These are phyloP conservation scores for Phyllachora maydis DNA, from an alignment of 2,329 filamentous ascomycete species.

Conservation along the genomic window DNA sequence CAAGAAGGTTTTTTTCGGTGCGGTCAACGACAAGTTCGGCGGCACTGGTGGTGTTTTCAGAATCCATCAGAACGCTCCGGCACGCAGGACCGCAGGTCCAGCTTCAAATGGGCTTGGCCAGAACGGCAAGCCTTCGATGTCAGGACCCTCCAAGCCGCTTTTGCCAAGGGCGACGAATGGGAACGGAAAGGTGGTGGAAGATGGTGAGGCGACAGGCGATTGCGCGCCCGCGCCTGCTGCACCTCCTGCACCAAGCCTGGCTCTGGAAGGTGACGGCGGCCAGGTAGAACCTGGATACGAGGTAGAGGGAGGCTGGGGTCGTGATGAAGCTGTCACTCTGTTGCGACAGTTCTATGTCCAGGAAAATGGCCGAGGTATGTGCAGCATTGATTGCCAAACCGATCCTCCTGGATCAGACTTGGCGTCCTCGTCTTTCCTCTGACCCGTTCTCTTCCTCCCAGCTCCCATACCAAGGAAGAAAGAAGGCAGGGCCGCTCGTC, in stretches of 20 bases:
- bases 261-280: constrained; percentile 28
- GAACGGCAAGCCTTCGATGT: too few relatives aligned
- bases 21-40: constrained; percentile 90
- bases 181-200: too few relatives aligned
- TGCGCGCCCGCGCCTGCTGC: too few relatives aligned
- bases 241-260: too few relatives aligned
- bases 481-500: constrained; percentile 29
- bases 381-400: background rate
- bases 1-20: constrained; percentile 82
- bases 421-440: background rate
- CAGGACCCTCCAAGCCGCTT: too few relatives aligned
- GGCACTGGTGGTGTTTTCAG: constrained; percentile 87
- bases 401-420: background rate
- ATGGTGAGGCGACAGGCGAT: too few relatives aligned
- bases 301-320: constrained; percentile 70
- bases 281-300: constrained; percentile 63
- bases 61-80: constrained; percentile 46
- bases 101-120: too few relatives aligned
- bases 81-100: constrained; percentile 6
- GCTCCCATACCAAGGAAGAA: constrained; percentile 32
- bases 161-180: too few relatives aligned
- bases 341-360: constrained; percentile 92
- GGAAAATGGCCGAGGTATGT: constrained; percentile 75
- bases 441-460: constrained; percentile 4
- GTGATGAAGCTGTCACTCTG: constrained; percentile 83